Base-by-base conservation (phyloP, 768 basidiomycete species). In the Suillus lakei region DNA sequence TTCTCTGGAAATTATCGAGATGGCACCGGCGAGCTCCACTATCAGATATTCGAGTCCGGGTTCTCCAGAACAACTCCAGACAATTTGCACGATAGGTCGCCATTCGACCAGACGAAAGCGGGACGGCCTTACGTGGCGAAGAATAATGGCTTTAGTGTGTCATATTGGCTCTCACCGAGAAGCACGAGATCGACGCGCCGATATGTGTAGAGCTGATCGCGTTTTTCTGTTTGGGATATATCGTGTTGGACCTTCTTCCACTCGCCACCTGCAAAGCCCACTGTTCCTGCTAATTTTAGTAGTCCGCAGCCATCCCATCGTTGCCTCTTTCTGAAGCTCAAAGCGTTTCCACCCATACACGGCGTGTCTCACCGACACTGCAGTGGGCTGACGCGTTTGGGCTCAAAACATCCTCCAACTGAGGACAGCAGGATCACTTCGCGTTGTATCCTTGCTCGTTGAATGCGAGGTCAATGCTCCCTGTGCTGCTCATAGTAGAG, bases 261-360 rank as follows among this genome's bases (percentile, higher is more conserved):
- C 7, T 61, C 10, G 10, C 60, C 63, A 10, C 67, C 67, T 30
- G 73, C 62, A 28, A 66, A 48, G 62, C 82, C 83, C 36, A 97
- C 84, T 18, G 93, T 95, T 13, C 91, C 89, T 1, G 95, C 91
- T 75, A 96, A 93, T 73, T 93, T 88, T 96, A 97, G 78, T 96
- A 98, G 75, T 95, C 92, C 80, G 92, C 80, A 39, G 93, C 93
- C 70, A 92, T 81, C 66, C 86, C 81, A 98, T 82, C 0, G 88
- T 83, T 60, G 95, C 80, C 5, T 95, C 95, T 0, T 93, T 88
- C 64, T 96, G 91, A 4, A 98, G 85, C 66, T 91, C 89, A 58
- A 86, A 88, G 67, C 77, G 75, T 71, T 87, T 87, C 55, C 84
- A 85, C 6, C 89, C 88, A 69, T 89, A 88, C 13, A 91, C 69